Evolutionary conservation across 495 filamentous ascomycete species (phyloP).

Genomic region (Chaetomidium leptoderma): DNA sequence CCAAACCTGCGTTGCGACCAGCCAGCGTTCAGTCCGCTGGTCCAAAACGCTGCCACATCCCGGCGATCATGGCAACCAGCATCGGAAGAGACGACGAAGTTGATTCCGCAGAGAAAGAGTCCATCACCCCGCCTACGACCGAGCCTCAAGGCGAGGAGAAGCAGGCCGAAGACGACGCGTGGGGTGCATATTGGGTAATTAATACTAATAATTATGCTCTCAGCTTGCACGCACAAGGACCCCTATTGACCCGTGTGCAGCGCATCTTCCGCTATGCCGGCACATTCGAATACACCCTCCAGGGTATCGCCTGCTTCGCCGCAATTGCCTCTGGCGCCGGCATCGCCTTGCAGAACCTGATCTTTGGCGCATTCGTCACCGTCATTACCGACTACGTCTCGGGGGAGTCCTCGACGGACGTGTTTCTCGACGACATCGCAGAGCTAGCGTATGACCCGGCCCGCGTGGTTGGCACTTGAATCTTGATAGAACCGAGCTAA

Average conservation of each 20-base stretch:
- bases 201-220: neutral
- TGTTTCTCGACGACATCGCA: conserved; percentile 18
- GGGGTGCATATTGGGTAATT: conserved; percentile 20
- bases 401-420: neutral
- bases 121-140: neutral
- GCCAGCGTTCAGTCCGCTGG: neutral
- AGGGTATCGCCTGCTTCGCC: conserved; percentile 16
- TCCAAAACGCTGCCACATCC: neutral
- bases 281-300: conserved; percentile 17
- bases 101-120: neutral
- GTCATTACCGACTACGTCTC: conserved; percentile 24
- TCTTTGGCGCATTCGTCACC: conserved; percentile 35
- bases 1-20: neutral
- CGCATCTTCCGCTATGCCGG: conserved; percentile 24
- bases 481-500: neutral
- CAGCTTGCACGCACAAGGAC: neutral
- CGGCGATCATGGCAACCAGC: neutral
- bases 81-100: neutral
- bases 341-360: conserved; percentile 37
- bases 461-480: neutral
- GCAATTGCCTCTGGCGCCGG: conserved; percentile 32
- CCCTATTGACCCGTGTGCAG: neutral
- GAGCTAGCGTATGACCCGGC: conserved; percentile 13
- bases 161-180: neutral
- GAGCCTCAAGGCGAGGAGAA: neutral